Percentiles rank a stretch among this genome's conserved stretches.
Evolutionary conservation across 805 yeast species (phyloP).

Genomic region (Wickerhamiella allomyrinae): DNA sequence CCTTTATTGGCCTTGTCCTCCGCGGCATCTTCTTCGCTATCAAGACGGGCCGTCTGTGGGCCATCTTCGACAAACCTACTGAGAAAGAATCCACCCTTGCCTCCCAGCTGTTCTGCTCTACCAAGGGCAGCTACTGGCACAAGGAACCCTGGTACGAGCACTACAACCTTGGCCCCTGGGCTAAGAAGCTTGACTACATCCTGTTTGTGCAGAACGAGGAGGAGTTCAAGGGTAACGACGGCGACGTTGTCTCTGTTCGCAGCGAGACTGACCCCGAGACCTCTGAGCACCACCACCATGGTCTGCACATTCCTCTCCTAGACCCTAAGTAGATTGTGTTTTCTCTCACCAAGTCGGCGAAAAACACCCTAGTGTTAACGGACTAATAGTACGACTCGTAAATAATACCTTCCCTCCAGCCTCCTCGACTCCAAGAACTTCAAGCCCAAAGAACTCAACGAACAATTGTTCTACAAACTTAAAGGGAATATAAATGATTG

Average conservation of each 20-base stretch:
- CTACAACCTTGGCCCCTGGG: conserved; percentile 3
- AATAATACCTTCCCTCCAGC: too few species aligned
- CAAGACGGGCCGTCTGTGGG: conserved; percentile 6
- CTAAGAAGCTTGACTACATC: conserved; percentile 11
- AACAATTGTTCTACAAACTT: too few species aligned
- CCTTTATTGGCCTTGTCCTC: conserved; percentile 34
- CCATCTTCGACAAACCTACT: conserved; percentile 16
- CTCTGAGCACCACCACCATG: not conserved
- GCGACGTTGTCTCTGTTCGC: not conserved
- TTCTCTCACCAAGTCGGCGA: too few species aligned
- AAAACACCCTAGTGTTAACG: too few species aligned
- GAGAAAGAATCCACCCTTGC: conserved; percentile 1
- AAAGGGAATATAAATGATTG: too few species aligned
- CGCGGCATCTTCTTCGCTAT: conserved; percentile 14
- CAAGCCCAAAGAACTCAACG: too few species aligned
- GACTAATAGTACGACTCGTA: too few species aligned
- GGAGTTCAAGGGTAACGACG: conserved; percentile 1
- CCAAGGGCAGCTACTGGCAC: conserved; percentile 8
- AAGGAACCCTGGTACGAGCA: conserved; percentile 16
- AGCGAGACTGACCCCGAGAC: not conserved
- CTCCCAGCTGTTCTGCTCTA: conserved; percentile 1
- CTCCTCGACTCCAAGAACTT: too few species aligned
- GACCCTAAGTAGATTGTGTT: too few species aligned
- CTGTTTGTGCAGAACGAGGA: conserved; percentile 12
- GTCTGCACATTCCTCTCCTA: too few species aligned